phyloP scores from a whole-genome alignment of 1,284 basidiomycete genomes.

The Puccinia coronata region DNA sequence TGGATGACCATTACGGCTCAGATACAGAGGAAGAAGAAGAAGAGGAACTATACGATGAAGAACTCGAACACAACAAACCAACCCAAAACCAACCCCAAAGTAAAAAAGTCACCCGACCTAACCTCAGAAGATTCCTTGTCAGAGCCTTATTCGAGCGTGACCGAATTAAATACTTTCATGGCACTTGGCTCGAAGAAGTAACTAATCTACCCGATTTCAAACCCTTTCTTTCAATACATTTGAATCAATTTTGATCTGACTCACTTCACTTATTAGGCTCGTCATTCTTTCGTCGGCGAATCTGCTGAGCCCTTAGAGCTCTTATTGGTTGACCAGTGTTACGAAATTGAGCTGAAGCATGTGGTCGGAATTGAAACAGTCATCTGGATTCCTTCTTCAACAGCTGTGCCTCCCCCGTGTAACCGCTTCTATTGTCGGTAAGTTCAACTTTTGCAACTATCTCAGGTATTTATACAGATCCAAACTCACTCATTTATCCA shows the following conservation, averaged over 20 bases:
- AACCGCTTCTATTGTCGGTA: slow-evolving; percentile 26
- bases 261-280: not conserved
- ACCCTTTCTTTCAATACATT: not conserved
- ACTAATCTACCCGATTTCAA: not conserved
- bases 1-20: slow-evolving; percentile 17
- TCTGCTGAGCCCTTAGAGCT: slow-evolving; percentile 16
- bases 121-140: slow-evolving; percentile 6
- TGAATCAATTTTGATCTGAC: not conserved
- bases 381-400: not conserved
- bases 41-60: not conserved
- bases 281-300: slow-evolving; percentile 7
- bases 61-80: not conserved
- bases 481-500: not conserved
- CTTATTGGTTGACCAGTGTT: slow-evolving; percentile 37
- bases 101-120: not conserved
- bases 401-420: not conserved
- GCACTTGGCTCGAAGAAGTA: slow-evolving; percentile 23
- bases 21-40: slow-evolving; percentile 30
- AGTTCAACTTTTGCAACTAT: not conserved
- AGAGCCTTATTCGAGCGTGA: slow-evolving; percentile 26
- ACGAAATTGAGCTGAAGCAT: slow-evolving; percentile 27
- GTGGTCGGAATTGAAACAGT: slow-evolving; percentile 5
- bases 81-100: not conserved
- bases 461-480: not conserved
- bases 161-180: slow-evolving; percentile 15